Conservation (phyloP, 768 basidiomycete genomes). For the Hygrophorus pudorinus region DNA sequence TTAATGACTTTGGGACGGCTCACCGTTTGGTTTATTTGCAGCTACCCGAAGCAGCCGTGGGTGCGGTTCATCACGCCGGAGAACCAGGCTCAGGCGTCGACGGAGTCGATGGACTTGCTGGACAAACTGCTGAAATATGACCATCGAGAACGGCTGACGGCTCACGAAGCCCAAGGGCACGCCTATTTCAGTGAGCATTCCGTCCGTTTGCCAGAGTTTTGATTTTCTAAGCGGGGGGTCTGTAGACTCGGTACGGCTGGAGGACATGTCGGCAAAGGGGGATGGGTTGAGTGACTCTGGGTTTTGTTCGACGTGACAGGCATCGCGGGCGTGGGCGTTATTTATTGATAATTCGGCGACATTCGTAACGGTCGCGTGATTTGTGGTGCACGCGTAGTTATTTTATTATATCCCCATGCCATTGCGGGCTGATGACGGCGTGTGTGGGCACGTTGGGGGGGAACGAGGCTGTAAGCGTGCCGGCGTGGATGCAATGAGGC, state of each 20-base stretch:
- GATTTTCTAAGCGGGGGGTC: conserved; percentile 7
- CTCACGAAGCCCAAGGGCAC: conserved; percentile 56
- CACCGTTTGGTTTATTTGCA: conserved; percentile 9
- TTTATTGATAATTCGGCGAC: background rate
- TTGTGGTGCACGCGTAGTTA: too few species aligned
- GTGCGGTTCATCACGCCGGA: conserved; percentile 47
- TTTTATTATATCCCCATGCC: too few species aligned
- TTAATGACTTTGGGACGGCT: background rate
- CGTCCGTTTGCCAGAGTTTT: conserved; percentile 6
- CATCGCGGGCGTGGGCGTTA: background rate
- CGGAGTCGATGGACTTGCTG: conserved; percentile 56
- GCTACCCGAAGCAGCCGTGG: conserved; percentile 61
- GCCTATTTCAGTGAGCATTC: conserved; percentile 47
- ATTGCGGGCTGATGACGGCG: too few species aligned
- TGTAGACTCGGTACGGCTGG: conserved; percentile 39
- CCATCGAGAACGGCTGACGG: conserved; percentile 58
- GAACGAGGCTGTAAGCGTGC: too few species aligned
- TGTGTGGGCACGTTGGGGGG: too few species aligned
- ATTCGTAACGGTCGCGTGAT: too few species aligned
- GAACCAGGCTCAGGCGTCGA: conserved; percentile 46
- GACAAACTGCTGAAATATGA: conserved; percentile 62
- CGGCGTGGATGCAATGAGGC: too few species aligned
- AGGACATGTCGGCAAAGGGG: conserved; percentile 31
- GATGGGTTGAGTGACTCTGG: conserved; percentile 27
- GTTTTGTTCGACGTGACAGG: conserved; percentile 4